phyloP scores from a whole-genome alignment of 139 green algal genomes.

The Deuterostichococcus epilithicus region DNA sequence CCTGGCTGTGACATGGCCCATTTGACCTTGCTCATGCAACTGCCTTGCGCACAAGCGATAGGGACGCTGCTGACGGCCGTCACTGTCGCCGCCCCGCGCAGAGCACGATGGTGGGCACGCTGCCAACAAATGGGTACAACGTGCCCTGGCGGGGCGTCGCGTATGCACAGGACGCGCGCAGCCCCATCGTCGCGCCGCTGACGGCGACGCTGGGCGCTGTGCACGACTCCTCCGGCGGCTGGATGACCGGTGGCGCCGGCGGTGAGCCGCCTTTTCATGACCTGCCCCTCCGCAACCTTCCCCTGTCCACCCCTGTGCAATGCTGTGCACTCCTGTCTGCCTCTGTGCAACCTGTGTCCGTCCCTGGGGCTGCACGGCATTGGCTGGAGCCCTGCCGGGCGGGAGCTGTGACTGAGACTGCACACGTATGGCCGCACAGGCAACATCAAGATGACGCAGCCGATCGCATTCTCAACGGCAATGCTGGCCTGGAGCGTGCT shows the following conservation, averaged over 20 bases:
- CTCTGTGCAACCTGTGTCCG: too few relatives aligned
- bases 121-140: neutral
- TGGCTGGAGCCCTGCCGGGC: too few relatives aligned
- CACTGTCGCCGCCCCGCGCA: neutral
- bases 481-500: slow-evolving; percentile 64
- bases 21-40: too few relatives aligned
- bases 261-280: slow-evolving; percentile 1
- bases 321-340: too few relatives aligned
- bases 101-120: neutral
- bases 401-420: too few relatives aligned
- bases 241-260: slow-evolving; percentile 29
- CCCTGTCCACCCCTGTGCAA: too few relatives aligned
- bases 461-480: slow-evolving; percentile 69
- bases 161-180: neutral
- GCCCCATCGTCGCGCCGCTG: neutral
- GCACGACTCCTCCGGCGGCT: slow-evolving; percentile 43
- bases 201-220: neutral
- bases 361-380: too few relatives aligned
- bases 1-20: too few relatives aligned
- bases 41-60: too few relatives aligned
- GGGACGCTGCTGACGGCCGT: too few relatives aligned
- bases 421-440: slow-evolving; percentile 22
- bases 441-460: slow-evolving; percentile 68
- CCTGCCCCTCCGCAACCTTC: too few relatives aligned
- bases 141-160: neutral